Evolutionary conservation across 2,329 filamentous ascomycete genomes (phyloP).

Genomic region (Ophiosphaerella narmari): DNA sequence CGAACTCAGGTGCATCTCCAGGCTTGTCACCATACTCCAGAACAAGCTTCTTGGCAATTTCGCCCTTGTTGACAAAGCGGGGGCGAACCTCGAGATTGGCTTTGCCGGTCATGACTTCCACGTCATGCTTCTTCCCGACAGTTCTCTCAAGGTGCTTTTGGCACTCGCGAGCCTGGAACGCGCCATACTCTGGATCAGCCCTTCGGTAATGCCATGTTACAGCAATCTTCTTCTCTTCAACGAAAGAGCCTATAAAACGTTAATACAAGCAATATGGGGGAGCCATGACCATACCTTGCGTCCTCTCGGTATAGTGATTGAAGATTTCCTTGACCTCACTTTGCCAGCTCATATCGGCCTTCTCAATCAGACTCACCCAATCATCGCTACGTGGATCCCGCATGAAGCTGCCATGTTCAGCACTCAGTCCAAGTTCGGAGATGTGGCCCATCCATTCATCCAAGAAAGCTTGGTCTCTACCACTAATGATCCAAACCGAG

Average conservation of each 20-base stretch:
- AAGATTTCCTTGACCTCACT: slow-evolving; percentile 81
- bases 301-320: slow-evolving; percentile 84
- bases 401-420: slow-evolving; percentile 96
- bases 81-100: slow-evolving; percentile 97
- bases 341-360: slow-evolving; percentile 91
- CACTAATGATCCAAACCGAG: slow-evolving; percentile 97
- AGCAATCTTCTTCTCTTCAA: slow-evolving; percentile 91
- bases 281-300: slow-evolving; percentile 65
- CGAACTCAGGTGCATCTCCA: slow-evolving; percentile 74
- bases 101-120: slow-evolving; percentile 96
- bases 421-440: slow-evolving; percentile 84
- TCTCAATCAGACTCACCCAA: slow-evolving; percentile 90
- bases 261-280: slow-evolving; percentile 5
- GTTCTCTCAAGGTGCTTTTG: slow-evolving; percentile 79
- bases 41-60: slow-evolving; percentile 85
- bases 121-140: slow-evolving; percentile 79
- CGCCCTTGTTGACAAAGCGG: slow-evolving; percentile 96
- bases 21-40: slow-evolving; percentile 66
- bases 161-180: slow-evolving; percentile 79
- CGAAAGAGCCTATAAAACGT: slow-evolving; percentile 71
- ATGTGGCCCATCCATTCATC: slow-evolving; percentile 94
- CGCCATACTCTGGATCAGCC: slow-evolving; percentile 82
- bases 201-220: slow-evolving; percentile 97
- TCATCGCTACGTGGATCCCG: slow-evolving; percentile 73
- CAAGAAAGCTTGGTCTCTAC: slow-evolving; percentile 89